phyloP scores from a whole-genome alignment of 768 basidiomycete species.

The Inosperma sp. region DNA sequence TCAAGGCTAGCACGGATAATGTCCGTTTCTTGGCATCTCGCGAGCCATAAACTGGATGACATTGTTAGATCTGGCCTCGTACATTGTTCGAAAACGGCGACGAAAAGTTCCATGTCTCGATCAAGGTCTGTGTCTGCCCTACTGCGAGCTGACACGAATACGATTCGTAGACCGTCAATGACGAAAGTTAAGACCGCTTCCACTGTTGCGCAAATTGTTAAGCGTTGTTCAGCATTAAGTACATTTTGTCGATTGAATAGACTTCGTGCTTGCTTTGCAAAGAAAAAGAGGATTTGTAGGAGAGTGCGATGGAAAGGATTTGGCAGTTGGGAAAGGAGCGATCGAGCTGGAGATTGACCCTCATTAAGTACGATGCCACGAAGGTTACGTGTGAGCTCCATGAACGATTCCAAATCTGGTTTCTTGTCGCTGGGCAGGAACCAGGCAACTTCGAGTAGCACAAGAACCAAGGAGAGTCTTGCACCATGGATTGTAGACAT shows the following conservation, averaged over 20 bases:
- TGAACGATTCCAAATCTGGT: slow-evolving; percentile 53
- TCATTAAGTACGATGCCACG: slow-evolving; percentile 67
- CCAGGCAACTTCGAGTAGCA: slow-evolving; percentile 77
- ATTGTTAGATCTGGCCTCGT: slow-evolving; percentile 62
- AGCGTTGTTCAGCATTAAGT: slow-evolving; percentile 56
- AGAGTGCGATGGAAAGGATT: slow-evolving; percentile 76
- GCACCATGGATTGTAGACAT: slow-evolving; percentile 78
- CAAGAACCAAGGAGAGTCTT: slow-evolving; percentile 66
- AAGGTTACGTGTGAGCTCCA: slow-evolving; percentile 56
- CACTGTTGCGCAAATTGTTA: slow-evolving; percentile 54
- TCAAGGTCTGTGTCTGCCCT: slow-evolving; percentile 62
- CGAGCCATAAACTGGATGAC: slow-evolving; percentile 73
- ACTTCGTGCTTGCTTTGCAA: slow-evolving; percentile 55
- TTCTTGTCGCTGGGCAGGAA: slow-evolving; percentile 56
- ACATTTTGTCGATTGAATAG: slow-evolving; percentile 45
- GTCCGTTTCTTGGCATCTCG: slow-evolving; percentile 74
- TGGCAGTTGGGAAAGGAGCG: slow-evolving; percentile 60
- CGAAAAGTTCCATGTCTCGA: slow-evolving; percentile 74
- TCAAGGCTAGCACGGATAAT: slow-evolving; percentile 73
- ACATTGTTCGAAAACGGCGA: slow-evolving; percentile 81
- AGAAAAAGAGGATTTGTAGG: slow-evolving; percentile 78
- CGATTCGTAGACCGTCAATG: slow-evolving; percentile 60
- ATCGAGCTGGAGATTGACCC: slow-evolving; percentile 66
- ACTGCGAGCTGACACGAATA: slow-evolving; percentile 60
- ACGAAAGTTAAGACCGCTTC: slow-evolving; percentile 61